phyloP scores from a whole-genome alignment of 331 rosid species.

The Erythrophleum ivorense region DNA sequence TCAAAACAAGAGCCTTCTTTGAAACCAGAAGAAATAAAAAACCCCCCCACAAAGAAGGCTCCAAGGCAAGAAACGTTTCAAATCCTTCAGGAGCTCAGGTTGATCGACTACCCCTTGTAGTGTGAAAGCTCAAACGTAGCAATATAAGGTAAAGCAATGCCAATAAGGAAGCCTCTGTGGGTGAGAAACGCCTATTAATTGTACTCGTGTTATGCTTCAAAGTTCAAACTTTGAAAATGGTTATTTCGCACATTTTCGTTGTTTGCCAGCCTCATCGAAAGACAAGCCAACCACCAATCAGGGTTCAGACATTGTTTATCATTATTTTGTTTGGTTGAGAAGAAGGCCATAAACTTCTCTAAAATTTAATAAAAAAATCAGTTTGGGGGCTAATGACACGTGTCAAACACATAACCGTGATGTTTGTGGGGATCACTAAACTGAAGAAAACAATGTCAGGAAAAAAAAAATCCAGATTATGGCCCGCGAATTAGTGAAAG shows the following conservation, averaged over 20 bases:
- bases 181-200: neutral
- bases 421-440: conserved; percentile 25
- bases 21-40: neutral
- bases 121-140: neutral
- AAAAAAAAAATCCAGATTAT: neutral
- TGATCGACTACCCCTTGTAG: neutral
- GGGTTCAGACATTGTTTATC: neutral
- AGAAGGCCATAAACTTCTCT: neutral
- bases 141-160: neutral
- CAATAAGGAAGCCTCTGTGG: neutral
- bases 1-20: conserved; percentile 41
- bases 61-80: conserved; percentile 38
- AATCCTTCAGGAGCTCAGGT: conserved; percentile 33
- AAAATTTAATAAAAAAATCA: neutral
- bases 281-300: conserved; percentile 29
- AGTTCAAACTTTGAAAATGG: conserved; percentile 39
- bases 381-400: conserved; percentile 34
- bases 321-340: neutral
- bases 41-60: conserved; percentile 44
- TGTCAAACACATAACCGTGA: conserved; percentile 18
- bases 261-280: conserved; percentile 33
- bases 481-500: neutral
- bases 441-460: neutral
- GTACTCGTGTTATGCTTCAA: conserved; percentile 13
- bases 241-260: conserved; percentile 47